Evolutionary conservation across 2,329 filamentous ascomycete species (phyloP), one percentile per base, ranked within the genome.

Genomic region (Colletotrichum tropicicola): DNA sequence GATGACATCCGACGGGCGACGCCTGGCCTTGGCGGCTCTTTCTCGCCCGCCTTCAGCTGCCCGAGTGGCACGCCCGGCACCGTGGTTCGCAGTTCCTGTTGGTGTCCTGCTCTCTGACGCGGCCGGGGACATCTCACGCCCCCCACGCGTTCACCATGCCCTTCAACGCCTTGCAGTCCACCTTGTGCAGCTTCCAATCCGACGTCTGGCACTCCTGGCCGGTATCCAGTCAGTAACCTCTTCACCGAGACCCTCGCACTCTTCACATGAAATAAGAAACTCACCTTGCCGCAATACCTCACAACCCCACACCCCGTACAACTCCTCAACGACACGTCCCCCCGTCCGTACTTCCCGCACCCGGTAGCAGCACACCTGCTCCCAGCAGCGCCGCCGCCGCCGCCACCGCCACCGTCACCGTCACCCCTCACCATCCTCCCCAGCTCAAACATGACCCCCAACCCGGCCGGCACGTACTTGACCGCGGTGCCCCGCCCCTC

Each of bases 221-320:
- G n/a, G n/a, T n/a, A 21, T 27, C 6, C 5, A 6, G 21, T 58
- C 10, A 66, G 47, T 35, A 44, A n/a, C 17, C 4, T 25, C 10
- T 17, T 15, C 23, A 12, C 25, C 43, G 15, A 2, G 19, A 39
- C 45, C 21, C 27, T 25, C 37, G 13, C 13, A 15, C n/a, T 13
- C 7, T n/a, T 32, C n/a, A 17, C 7, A 43, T 13, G 9, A 27
- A 39, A n/a, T 5, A 41, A 25, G 12, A 5, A 30, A 72, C 76
- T 74, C 58, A 83, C 82, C 78, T 82, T 82, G 25, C 77, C 73
- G 61, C 82, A 84, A 70, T 85, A 85, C 63, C 73, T 74, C n/a
- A 75, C 78, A 66, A 75, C 75, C 23, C 75, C 75, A 67, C 82
- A 84, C 8, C 79, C 80, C 10, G 77, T 80, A 67, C 82, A 84